Base-by-base conservation (phyloP, 192 early-diverging fungal genomes). In the Dissophora globulifera region DNA sequence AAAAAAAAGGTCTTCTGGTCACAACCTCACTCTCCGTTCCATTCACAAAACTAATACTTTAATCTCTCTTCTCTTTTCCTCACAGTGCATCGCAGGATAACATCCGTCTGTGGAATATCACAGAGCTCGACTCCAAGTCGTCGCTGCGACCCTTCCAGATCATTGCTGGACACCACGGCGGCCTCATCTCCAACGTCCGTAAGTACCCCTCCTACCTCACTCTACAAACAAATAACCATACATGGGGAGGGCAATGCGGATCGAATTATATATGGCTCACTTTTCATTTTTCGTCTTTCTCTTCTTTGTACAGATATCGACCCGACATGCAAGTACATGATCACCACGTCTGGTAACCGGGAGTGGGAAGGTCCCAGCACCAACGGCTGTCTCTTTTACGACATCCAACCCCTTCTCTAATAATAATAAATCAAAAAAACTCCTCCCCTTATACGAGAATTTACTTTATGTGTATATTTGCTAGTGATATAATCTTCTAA, bases 341-440 rank as follows among this genome's bases (percentile, higher is more conserved):
- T 99, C 23, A 96, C 91, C 6, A 89, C 93, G 1, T 94, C 94
- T 1, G 98, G 98, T 17, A 95, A 89, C 78, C 83, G 96, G 23
- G 98, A 97, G n/a, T 99, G 96, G 96, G 96, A 98, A 40, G 96
- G 96, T 41, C 53, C 79, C 10, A 87, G 89, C 45, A 94, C 90
- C 42, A 95, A 96, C 69, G 67, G 86, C 25, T 95, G 93, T 62
- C 78, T 97, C 32, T 89, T 97, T 15, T 97, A 99, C 69, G 89
- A 90, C 40, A 88, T 98, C 58, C 78, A 70, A 22, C 86, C 93
- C 11, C 51, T 86, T n/a, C 26, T 67, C 4, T 58, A 64, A 49
- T 30, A 10, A 17, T 17, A 45, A 45, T 45, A n/a, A 9, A n/a
- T 5, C 6, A 45, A 45, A 17, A 17, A 45, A 45, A 40, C n/a